phyloP scores from a whole-genome alignment of 768 basidiomycete genomes.

The Phaffia australis region DNA sequence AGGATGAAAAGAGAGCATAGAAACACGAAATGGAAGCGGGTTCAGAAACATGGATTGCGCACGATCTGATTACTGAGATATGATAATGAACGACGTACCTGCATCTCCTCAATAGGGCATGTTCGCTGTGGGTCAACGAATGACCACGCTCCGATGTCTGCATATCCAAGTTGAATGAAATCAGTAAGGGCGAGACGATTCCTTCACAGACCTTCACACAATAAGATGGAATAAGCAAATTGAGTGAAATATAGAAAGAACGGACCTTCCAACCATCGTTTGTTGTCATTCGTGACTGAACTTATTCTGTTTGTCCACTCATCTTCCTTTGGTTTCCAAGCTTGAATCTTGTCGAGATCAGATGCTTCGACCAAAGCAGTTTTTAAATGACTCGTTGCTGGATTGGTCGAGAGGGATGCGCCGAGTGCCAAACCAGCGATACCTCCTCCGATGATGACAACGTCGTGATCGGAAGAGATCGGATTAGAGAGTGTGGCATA shows the following conservation, averaged over 20 bases:
- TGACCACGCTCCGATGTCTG: slow-evolving; percentile 77
- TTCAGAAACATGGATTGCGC: not conserved
- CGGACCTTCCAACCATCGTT: slow-evolving; percentile 55
- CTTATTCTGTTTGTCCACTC: slow-evolving; percentile 73
- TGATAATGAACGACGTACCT: slow-evolving; percentile 45
- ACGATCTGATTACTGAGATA: not conserved
- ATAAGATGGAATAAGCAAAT: not conserved
- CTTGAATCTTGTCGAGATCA: slow-evolving; percentile 55
- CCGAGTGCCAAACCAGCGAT: slow-evolving; percentile 84
- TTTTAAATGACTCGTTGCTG: slow-evolving; percentile 36
- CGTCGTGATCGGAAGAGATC: slow-evolving; percentile 47
- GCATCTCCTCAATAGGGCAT: slow-evolving; percentile 68
- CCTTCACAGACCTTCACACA: not conserved
- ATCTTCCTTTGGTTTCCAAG: slow-evolving; percentile 52
- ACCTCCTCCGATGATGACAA: slow-evolving; percentile 90
- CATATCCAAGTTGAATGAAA: not conserved
- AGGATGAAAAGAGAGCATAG: not conserved
- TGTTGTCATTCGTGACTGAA: slow-evolving; percentile 68
- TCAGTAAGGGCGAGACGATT: not conserved
- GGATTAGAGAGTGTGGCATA: no score
- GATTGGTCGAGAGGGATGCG: slow-evolving; percentile 53
- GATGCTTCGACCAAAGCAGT: slow-evolving; percentile 73
- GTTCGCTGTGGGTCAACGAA: slow-evolving; percentile 60
- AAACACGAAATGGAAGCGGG: not conserved
- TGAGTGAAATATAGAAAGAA: not conserved